Evolutionary conservation across 306 rosid species (phyloP).

Genomic region (Lathyrus tuberosus): DNA sequence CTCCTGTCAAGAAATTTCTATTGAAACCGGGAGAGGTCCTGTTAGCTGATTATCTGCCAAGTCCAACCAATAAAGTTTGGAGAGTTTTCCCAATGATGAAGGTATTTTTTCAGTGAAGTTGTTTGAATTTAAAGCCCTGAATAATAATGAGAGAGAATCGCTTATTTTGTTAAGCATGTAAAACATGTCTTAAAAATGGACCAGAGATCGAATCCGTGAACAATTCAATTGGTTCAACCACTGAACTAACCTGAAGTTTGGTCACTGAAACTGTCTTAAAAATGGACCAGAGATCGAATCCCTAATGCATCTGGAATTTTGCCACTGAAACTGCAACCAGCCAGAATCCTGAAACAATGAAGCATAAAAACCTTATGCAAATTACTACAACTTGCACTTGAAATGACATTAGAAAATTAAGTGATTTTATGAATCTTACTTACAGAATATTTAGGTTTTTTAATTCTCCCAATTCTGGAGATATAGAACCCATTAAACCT

Average conservation of each 20-base stretch:
- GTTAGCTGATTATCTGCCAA: conserved; percentile 75
- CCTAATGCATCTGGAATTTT: conserved; percentile 80
- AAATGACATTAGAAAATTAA: conserved; percentile 22
- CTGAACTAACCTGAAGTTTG: not conserved
- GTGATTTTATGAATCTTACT: conserved; percentile 41
- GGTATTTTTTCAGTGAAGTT: conserved; percentile 80
- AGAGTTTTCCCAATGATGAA: conserved; percentile 81
- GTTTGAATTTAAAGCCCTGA: conserved; percentile 91
- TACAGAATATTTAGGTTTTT: conserved; percentile 73
- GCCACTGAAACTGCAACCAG: conserved; percentile 89
- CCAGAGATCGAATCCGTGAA: not conserved
- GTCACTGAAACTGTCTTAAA: too few relatives aligned
- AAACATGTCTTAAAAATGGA: not conserved
- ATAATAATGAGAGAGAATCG: conserved; percentile 11
- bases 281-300: too few relatives aligned
- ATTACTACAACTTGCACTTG: conserved; percentile 15
- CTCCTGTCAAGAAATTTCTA: conserved; percentile 71
- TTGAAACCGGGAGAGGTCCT: conserved; percentile 82
- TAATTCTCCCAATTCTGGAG: conserved; percentile 58
- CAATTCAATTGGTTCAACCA: not conserved
- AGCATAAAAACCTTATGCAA: conserved; percentile 6
- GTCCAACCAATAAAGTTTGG: conserved; percentile 90
- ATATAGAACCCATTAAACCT: conserved; percentile 59
- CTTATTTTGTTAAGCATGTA: not conserved
- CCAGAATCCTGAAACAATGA: conserved; percentile 70